Percentiles rank a stretch among this genome's conserved stretches.
These are phyloP conservation scores for Eucalyptus cloeziana DNA, from an alignment of 345 rosid genomes.

Conservation along the genomic window DNA sequence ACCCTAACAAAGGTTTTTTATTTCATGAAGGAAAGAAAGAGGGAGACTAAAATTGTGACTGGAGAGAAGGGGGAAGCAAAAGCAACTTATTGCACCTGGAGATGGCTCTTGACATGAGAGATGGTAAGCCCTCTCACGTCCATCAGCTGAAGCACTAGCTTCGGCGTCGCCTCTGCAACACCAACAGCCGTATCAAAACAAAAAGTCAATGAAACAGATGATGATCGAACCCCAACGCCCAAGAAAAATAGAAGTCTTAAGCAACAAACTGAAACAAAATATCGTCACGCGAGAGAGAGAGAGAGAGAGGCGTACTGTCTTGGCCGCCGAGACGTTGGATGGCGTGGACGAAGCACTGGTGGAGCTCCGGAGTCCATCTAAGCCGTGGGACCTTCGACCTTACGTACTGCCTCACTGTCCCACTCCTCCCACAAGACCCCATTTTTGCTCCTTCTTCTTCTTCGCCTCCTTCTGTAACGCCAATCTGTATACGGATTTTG, in stretches of 20 bases:
- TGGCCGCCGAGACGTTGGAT: slow-evolving; percentile 88
- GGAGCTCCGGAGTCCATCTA: slow-evolving; percentile 98
- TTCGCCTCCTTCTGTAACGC: not conserved
- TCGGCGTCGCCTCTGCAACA: slow-evolving; percentile 78
- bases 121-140: slow-evolving; percentile 96
- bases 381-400: slow-evolving; percentile 89
- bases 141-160: slow-evolving; percentile 93
- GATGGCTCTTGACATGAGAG: slow-evolving; percentile 97
- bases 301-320: slow-evolving; percentile 28
- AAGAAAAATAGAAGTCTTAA: not conserved
- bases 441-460: not conserved
- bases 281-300: not conserved
- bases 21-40: not conserved
- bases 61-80: not conserved
- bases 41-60: not conserved
- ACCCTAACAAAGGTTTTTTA: not conserved
- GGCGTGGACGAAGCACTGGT: slow-evolving; percentile 84
- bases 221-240: not conserved
- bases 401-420: slow-evolving; percentile 76
- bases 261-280: not conserved
- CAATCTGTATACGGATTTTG: not conserved
- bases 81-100: slow-evolving; percentile 38
- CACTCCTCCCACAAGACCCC: slow-evolving; percentile 72
- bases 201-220: not conserved
- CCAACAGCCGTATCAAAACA: not conserved